Evolutionary conservation across 192 early-diverging fungal genomes (phyloP).

Genomic region (Borealophlyctis nickersoniae): DNA sequence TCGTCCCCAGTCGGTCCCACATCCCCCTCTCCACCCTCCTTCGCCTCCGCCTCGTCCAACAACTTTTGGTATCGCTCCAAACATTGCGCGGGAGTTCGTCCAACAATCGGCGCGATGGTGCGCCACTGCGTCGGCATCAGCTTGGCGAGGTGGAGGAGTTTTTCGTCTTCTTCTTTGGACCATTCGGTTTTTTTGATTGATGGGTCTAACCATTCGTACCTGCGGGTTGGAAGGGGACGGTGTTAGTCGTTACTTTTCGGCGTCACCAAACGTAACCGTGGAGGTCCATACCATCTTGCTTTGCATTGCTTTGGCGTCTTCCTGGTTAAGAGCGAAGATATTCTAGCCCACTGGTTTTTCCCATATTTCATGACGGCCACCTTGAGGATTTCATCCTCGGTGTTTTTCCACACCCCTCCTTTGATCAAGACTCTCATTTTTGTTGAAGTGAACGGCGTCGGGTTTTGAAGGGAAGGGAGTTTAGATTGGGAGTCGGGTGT

Average conservation of each 20-base stretch:
- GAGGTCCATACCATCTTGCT: constrained; percentile 87
- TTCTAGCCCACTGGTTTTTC: constrained; percentile 98
- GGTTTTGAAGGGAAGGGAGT: too few relatives aligned
- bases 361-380: constrained; percentile 98
- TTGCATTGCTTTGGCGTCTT: constrained; percentile 99
- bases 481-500: too few relatives aligned
- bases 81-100: constrained; percentile 93
- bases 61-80: constrained; percentile 93
- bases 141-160: constrained; percentile 93
- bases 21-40: constrained; percentile 68
- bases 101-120: constrained; percentile 97
- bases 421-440: constrained; percentile 57
- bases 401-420: constrained; percentile 99
- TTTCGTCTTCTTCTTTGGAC: constrained; percentile 98
- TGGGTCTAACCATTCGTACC: constrained; percentile 94
- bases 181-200: constrained; percentile 99
- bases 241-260: background rate
- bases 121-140: constrained; percentile 99
- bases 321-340: constrained; percentile 89
- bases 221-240: too few relatives aligned
- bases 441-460: background rate
- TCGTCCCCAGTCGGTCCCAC: constrained; percentile 79
- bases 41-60: constrained; percentile 92
- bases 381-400: constrained; percentile 96
- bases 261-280: background rate